These are phyloP conservation scores for Moelleriella libera DNA, from an alignment of 2,329 filamentous ascomycete genomes.

Conservation along the genomic window DNA sequence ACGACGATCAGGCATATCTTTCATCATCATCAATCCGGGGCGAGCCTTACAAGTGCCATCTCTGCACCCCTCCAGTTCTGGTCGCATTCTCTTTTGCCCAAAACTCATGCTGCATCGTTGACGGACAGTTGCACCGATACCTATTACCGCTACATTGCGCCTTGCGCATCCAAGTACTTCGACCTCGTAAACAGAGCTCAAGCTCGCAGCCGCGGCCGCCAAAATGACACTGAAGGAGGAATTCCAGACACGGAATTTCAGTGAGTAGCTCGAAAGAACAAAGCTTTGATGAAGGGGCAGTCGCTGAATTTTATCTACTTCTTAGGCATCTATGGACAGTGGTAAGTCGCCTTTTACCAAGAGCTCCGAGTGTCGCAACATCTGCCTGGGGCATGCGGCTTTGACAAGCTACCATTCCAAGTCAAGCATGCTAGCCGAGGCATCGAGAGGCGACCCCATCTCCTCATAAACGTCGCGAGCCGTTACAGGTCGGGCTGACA, in stretches of 20 bases:
- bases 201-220: conserved; percentile 10
- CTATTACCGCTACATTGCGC: neutral
- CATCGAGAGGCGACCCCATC: neutral
- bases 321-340: conserved; percentile 62
- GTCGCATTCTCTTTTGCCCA: neutral
- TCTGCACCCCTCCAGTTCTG: neutral
- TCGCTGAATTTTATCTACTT: neutral
- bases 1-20: conserved; percentile 8
- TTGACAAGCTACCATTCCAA: neutral
- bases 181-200: neutral
- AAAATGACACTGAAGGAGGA: conserved; percentile 60
- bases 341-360: conserved; percentile 33
- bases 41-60: conserved; percentile 1
- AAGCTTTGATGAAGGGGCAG: neutral
- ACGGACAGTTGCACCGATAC: neutral
- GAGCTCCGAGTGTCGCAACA: neutral
- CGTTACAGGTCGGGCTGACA: neutral
- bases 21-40: conserved; percentile 5
- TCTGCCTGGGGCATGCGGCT: neutral
- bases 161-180: conserved; percentile 1
- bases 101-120: neutral
- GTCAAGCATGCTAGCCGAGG: neutral
- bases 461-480: neutral
- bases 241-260: conserved; percentile 61
- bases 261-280: conserved; percentile 28